Conservation (phyloP, 306 rosid genomes). For the Mimosa pudica region DNA sequence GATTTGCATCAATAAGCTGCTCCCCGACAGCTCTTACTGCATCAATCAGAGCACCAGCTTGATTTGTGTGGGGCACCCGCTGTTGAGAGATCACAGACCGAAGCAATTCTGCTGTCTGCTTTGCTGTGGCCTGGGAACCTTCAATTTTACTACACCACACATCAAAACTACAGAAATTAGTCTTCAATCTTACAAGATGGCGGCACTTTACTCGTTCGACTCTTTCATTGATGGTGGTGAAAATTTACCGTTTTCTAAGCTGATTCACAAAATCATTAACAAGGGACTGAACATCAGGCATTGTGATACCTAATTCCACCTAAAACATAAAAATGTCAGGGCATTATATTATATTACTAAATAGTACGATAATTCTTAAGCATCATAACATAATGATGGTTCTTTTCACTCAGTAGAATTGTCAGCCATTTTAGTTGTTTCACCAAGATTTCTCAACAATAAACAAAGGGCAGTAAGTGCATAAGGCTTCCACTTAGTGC, state of each 20-base stretch:
- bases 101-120: constrained; percentile 81
- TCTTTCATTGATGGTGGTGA: constrained; percentile 12
- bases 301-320: constrained; percentile 48
- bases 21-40: constrained; percentile 91
- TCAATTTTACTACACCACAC: constrained; percentile 75
- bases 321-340: constrained; percentile 16
- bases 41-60: constrained; percentile 77
- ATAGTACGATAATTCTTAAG: neutral
- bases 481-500: too few relatives aligned
- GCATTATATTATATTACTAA: too few relatives aligned
- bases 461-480: neutral
- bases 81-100: constrained; percentile 86
- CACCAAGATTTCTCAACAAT: constrained; percentile 21
- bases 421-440: neutral
- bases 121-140: constrained; percentile 91
- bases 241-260: constrained; percentile 74
- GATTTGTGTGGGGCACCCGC: constrained; percentile 78
- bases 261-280: constrained; percentile 75
- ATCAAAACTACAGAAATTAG: neutral
- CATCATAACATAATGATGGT: neutral
- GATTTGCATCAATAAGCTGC: constrained; percentile 89
- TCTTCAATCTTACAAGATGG: constrained; percentile 1
- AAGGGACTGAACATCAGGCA: constrained; percentile 87
- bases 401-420: neutral
- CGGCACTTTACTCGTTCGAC: constrained; percentile 24